These are phyloP conservation scores for Excoecaria cochinchinensis DNA, from an alignment of 345 rosid species.

Conservation along the genomic window DNA sequence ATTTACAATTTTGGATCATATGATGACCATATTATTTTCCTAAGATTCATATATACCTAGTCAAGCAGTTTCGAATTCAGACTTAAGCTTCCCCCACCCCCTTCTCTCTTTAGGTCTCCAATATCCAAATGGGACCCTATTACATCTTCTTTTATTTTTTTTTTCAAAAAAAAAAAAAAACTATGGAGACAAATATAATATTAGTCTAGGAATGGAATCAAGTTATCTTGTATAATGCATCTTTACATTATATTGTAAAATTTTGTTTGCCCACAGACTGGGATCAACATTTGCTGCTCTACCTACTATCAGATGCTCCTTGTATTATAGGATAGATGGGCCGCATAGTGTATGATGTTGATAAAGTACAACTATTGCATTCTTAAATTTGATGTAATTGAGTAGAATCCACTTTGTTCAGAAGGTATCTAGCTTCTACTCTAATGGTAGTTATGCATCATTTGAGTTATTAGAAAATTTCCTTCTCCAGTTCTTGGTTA, in stretches of 20 bases:
- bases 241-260: not conserved
- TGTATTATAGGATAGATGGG: not conserved
- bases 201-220: not conserved
- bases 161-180: too few species aligned
- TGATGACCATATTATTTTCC: not conserved
- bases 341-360: not conserved
- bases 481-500: not conserved
- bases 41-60: conserved; percentile 1
- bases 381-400: too few species aligned
- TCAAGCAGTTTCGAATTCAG: not conserved
- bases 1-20: conserved; percentile 2
- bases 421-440: not conserved
- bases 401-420: too few species aligned
- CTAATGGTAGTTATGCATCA: not conserved
- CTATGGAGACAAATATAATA: not conserved
- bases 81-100: too few species aligned
- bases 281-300: not conserved
- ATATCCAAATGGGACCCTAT: not conserved
- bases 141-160: too few species aligned
- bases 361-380: not conserved
- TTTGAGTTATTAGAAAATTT: not conserved
- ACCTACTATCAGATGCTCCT: not conserved
- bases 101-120: too few species aligned
- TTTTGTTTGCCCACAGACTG: not conserved
- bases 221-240: not conserved